Conservation (phyloP, 352 stramenopile genomes). For the Globisporangium okanoganense region DNA sequence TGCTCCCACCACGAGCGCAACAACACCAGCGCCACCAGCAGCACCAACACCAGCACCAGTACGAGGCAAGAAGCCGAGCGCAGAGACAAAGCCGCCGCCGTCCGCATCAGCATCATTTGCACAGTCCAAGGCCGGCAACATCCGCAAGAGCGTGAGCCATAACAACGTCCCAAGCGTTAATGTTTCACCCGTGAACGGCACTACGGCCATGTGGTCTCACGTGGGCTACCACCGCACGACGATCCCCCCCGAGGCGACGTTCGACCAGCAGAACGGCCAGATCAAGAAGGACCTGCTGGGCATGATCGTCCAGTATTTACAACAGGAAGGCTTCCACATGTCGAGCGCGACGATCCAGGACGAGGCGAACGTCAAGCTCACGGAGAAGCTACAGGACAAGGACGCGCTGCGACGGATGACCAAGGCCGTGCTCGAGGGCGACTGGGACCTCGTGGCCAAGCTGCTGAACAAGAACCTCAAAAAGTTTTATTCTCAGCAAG, state of each 20-base stretch:
- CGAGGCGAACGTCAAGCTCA: conserved; percentile 82
- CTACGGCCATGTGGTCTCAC: conserved; percentile 52
- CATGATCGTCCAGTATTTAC: conserved; percentile 86
- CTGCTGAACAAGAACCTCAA: conserved; percentile 79
- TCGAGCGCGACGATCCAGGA: conserved; percentile 85
- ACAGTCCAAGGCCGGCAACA: not conserved
- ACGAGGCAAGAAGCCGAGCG: conserved; percentile 1
- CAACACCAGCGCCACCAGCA: too few species aligned
- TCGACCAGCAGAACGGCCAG: conserved; percentile 60
- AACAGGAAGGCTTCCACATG: conserved; percentile 75
- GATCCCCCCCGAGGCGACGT: conserved; percentile 77
- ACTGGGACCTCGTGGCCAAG: conserved; percentile 86
- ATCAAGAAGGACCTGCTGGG: conserved; percentile 83
- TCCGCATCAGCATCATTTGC: not conserved
- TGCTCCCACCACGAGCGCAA: not conserved
- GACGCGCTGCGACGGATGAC: conserved; percentile 71
- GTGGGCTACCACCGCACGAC: conserved; percentile 83
- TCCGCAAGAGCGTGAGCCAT: conserved; percentile 18
- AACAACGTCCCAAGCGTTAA: conserved; percentile 6
- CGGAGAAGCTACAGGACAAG: conserved; percentile 65
- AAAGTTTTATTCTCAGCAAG: conserved; percentile 79
- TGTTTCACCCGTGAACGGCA: not conserved
- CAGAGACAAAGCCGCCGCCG: not conserved
- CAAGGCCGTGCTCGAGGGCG: conserved; percentile 73
- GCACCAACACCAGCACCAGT: too few species aligned